Conservation (phyloP, 371 early-diverging fungal species). For the Mortierella sp. region DNA sequence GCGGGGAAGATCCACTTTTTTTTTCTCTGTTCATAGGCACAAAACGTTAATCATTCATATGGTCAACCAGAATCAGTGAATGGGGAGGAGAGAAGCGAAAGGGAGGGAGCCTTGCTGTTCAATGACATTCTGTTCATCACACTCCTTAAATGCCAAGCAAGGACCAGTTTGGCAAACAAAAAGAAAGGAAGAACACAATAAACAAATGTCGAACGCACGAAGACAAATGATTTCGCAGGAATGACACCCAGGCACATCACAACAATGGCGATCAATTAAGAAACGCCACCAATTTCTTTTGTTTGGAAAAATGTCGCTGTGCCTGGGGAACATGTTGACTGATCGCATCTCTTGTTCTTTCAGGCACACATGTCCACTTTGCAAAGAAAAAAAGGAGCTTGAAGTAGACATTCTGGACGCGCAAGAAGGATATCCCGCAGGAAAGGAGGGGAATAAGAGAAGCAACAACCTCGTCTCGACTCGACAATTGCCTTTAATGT, state of each 20-base stretch:
- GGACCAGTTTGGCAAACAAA: not conserved
- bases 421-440: conserved; percentile 5
- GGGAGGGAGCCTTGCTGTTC: not conserved
- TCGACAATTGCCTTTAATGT: conserved; percentile 11
- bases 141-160: not conserved
- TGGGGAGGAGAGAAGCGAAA: not conserved
- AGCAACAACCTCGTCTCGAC: not conserved
- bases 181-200: not conserved
- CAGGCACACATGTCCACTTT: not conserved
- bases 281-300: not conserved
- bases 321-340: not conserved
- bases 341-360: not conserved
- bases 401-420: not conserved
- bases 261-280: not conserved
- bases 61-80: not conserved
- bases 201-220: not conserved
- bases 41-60: conserved; percentile 3
- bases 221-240: not conserved
- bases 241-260: not conserved
- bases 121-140: not conserved
- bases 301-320: not conserved
- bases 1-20: conserved; percentile 55
- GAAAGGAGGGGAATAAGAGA: not conserved
- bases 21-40: not conserved
- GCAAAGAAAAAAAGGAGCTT: not conserved